A percentile compares a stretch with the other conserved stretches of the same genome.
Conservation (phyloP, 2,329 filamentous ascomycete species). For the Microcyclospora pomicola region DNA sequence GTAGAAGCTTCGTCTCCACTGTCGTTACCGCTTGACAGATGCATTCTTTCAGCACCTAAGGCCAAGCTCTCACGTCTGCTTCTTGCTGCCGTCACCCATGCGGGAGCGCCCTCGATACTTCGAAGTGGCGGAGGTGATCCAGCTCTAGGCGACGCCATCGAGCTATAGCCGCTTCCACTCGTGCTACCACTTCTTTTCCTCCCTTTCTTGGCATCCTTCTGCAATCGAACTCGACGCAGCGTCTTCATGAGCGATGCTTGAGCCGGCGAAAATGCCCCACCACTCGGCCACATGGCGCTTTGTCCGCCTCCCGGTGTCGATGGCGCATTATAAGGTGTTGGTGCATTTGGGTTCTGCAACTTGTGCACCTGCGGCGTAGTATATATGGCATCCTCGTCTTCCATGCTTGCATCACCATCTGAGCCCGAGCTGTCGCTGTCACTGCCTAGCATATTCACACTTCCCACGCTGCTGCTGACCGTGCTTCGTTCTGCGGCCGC, state of each 20-base stretch:
- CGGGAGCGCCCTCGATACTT: conserved; percentile 34
- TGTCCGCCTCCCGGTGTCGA: conserved; percentile 33
- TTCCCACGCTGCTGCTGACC: conserved; percentile 70
- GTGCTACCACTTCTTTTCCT: conserved; percentile 48
- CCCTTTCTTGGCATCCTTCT: conserved; percentile 36
- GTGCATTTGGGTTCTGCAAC: conserved; percentile 34
- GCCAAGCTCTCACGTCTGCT: conserved; percentile 72
- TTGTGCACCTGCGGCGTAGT: conserved; percentile 69
- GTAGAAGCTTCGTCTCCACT: conserved; percentile 54
- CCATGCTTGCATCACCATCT: conserved; percentile 39
- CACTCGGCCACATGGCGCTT: conserved; percentile 12
- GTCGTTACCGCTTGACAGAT: conserved; percentile 67
- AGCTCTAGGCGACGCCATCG: conserved; percentile 53
- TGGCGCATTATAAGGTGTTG: conserved; percentile 29
- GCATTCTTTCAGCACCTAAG: conserved; percentile 76
- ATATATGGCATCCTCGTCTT: conserved; percentile 55
- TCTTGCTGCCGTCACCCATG: conserved; percentile 27
- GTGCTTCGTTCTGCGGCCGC: conserved; percentile 44
- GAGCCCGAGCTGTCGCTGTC: conserved; percentile 62
- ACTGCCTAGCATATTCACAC: conserved; percentile 63
- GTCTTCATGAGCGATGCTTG: conserved; percentile 54
- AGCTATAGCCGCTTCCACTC: conserved; percentile 56
- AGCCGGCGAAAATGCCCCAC: conserved; percentile 16
- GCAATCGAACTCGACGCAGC: conserved; percentile 51
- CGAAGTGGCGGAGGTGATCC: conserved; percentile 59